phyloP scores from a whole-genome alignment of 768 basidiomycete genomes.

The Mycena amicta region DNA sequence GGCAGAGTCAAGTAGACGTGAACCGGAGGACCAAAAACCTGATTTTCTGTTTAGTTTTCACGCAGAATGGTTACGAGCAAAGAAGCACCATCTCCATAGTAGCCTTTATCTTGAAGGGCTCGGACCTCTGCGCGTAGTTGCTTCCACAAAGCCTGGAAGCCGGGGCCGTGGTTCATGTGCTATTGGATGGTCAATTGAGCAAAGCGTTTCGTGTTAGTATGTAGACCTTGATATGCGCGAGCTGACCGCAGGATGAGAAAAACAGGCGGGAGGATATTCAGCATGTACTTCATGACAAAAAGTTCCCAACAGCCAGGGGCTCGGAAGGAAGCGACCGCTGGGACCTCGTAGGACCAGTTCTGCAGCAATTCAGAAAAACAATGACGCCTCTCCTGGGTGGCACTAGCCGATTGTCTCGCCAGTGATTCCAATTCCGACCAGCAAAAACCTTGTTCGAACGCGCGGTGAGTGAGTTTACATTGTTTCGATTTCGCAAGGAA shows the following conservation, averaged over 20 bases:
- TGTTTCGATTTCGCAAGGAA: neutral
- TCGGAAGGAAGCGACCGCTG: conserved; percentile 62
- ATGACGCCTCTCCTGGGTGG: neutral
- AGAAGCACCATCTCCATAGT: conserved; percentile 90
- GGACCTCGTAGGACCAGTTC: conserved; percentile 74
- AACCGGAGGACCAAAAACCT: conserved; percentile 87
- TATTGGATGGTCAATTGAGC: conserved; percentile 26
- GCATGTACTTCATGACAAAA: conserved; percentile 66
- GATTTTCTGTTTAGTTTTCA: too few species aligned
- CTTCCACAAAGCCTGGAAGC: conserved; percentile 76
- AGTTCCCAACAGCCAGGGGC: conserved; percentile 72
- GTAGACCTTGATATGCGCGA: conserved; percentile 79
- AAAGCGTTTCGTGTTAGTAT: neutral
- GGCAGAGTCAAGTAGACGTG: conserved; percentile 66
- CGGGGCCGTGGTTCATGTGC: conserved; percentile 82
- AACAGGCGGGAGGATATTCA: neutral
- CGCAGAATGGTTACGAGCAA: too few species aligned
- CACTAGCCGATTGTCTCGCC: conserved; percentile 74
- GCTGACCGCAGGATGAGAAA: conserved; percentile 40
- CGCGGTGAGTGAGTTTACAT: neutral
- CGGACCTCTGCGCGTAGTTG: conserved; percentile 67
- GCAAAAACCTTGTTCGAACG: conserved; percentile 67
- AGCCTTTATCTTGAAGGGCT: conserved; percentile 70
- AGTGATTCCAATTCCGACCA: conserved; percentile 82
- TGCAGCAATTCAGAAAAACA: conserved; percentile 32